phyloP scores from a whole-genome alignment of 2,329 filamentous ascomycete species.

The Chaetothyriales sp. region DNA sequence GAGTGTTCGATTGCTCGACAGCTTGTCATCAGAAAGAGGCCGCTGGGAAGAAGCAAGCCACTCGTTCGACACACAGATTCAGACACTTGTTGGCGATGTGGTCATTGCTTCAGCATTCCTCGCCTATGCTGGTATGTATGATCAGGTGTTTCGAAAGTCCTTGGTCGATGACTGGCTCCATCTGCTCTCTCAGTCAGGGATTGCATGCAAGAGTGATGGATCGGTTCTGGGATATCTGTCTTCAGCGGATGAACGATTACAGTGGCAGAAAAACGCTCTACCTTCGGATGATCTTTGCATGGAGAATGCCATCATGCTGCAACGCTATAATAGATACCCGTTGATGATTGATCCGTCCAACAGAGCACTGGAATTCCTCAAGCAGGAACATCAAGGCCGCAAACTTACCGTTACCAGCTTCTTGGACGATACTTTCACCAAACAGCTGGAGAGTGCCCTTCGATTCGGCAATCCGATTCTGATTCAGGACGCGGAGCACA shows the following conservation, averaged over 20 bases:
- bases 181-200: constrained; percentile 82
- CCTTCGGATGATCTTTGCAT: constrained; percentile 97
- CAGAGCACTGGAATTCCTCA: constrained; percentile 83
- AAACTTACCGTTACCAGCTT: constrained; percentile 95
- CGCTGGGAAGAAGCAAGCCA: constrained; percentile 97
- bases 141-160: constrained; percentile 92
- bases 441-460: constrained; percentile 90
- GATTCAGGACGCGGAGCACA: constrained; percentile 93
- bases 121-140: constrained; percentile 91
- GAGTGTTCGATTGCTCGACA: constrained; percentile 86
- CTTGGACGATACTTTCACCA: constrained; percentile 93
- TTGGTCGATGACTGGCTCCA: constrained; percentile 98
- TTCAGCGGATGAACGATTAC: constrained; percentile 82
- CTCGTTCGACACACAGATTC: constrained; percentile 95
- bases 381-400: constrained; percentile 85
- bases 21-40: constrained; percentile 78
- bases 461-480: constrained; percentile 97
- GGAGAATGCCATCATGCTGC: constrained; percentile 92
- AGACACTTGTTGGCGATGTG: constrained; percentile 89
- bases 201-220: constrained; percentile 85
- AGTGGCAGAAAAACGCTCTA: constrained; percentile 87
- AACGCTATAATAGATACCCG: constrained; percentile 96
- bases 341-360: constrained; percentile 97
- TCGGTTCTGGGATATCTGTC: constrained; percentile 93
- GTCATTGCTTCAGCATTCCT: constrained; percentile 93